Evolutionary conservation across 2,329 filamentous ascomycete genomes (phyloP).

Genomic region (Colletotrichum gloeosporioides): DNA sequence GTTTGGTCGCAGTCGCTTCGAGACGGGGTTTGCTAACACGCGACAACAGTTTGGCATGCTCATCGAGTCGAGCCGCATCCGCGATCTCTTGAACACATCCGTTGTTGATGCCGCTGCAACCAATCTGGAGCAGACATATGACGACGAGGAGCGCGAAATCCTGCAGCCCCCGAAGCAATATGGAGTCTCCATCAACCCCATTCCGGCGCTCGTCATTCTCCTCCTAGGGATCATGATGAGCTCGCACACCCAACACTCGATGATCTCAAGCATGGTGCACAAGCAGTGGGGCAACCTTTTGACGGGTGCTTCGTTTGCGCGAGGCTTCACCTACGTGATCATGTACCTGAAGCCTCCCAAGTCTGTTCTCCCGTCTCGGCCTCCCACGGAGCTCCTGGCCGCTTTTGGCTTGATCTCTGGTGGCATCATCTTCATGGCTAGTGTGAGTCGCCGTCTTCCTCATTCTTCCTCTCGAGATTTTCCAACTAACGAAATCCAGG

Average conservation of each 20-base stretch:
- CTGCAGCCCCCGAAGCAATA: conserved; percentile 68
- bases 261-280: conserved; percentile 91
- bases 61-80: conserved; percentile 75
- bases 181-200: conserved; percentile 80
- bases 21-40: conserved; percentile 26
- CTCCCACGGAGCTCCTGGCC: conserved; percentile 87
- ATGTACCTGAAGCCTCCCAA: conserved; percentile 81
- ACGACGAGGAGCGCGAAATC: conserved; percentile 51
- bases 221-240: conserved; percentile 95
- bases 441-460: conserved; percentile 59
- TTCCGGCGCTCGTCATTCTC: conserved; percentile 86
- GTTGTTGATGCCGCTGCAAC: conserved; percentile 41
- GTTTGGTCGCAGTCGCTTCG: conserved; percentile 27
- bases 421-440: conserved; percentile 91
- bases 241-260: conserved; percentile 82
- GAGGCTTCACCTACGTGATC: conserved; percentile 79
- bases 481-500: not conserved
- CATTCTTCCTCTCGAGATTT: not conserved
- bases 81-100: conserved; percentile 68
- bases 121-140: conserved; percentile 35
- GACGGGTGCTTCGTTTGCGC: conserved; percentile 78
- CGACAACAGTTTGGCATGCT: conserved; percentile 75
- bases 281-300: conserved; percentile 91
- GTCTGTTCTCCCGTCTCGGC: conserved; percentile 81
- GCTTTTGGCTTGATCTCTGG: conserved; percentile 88